These are phyloP conservation scores for Pichia sp. DNA, from an alignment of 1,139 yeast genomes.

Conservation along the genomic window DNA sequence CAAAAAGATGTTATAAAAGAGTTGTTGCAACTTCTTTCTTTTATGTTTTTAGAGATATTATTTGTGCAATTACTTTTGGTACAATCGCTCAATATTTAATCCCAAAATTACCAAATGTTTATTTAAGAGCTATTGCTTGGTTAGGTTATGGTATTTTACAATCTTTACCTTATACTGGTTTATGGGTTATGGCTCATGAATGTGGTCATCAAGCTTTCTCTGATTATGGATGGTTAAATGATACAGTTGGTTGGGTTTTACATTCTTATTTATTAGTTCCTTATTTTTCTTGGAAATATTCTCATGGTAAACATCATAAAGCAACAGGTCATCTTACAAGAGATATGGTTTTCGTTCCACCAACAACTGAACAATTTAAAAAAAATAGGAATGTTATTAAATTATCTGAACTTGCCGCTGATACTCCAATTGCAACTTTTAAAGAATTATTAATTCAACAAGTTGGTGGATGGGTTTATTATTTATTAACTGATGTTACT, in stretches of 20 bases:
- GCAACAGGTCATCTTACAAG: slow-evolving; percentile 56
- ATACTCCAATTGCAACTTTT: slow-evolving; percentile 49
- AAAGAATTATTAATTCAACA: slow-evolving; percentile 43
- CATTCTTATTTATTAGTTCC: slow-evolving; percentile 56
- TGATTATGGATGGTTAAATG: slow-evolving; percentile 50
- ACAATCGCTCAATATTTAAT: slow-evolving; percentile 43
- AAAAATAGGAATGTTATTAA: slow-evolving; percentile 27
- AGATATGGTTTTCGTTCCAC: slow-evolving; percentile 58
- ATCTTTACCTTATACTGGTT: slow-evolving; percentile 39
- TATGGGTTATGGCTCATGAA: slow-evolving; percentile 62
- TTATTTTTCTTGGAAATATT: slow-evolving; percentile 56
- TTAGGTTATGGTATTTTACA: slow-evolving; percentile 32
- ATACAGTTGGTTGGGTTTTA: slow-evolving; percentile 53
- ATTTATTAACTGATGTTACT: slow-evolving; percentile 46
- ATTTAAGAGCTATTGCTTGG: slow-evolving; percentile 54
- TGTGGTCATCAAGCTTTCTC: slow-evolving; percentile 63
- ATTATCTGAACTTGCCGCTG: slow-evolving; percentile 45
- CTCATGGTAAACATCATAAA: slow-evolving; percentile 59
- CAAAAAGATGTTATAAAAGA: slow-evolving; percentile 57
- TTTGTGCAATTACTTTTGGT: slow-evolving; percentile 38
- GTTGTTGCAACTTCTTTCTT: slow-evolving; percentile 42
- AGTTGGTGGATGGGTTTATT: slow-evolving; percentile 46
- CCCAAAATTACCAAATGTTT: slow-evolving; percentile 41
- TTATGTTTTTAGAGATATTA: slow-evolving; percentile 55
- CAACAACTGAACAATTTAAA: slow-evolving; percentile 42